Base-by-base conservation (phyloP, 768 basidiomycete genomes). In the Boletus rufocinnamomeus region DNA sequence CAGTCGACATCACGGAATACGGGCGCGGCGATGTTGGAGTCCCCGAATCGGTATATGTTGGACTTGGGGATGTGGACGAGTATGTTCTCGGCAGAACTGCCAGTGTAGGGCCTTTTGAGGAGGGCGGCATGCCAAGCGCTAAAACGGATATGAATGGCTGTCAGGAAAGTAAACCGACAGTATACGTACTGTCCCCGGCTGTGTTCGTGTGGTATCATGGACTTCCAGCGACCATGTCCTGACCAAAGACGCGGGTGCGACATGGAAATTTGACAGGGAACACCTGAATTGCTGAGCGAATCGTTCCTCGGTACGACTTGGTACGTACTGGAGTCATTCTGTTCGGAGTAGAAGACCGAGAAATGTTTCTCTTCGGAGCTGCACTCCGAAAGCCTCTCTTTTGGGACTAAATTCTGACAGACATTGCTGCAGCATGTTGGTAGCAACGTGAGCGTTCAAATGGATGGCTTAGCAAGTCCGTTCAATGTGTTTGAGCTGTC, bases 21-120 rank as follows among this genome's bases (percentile, higher is more conserved):
- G 16, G 85, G 84, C 5, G 64, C 56, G 2, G 76, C 72, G 23
- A 73, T 67, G 54, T 80, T 77, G 2, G 82, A 73, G 52, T 84
- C 80, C 0, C 86, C 87, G 61, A 88, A 87, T 5, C 80, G 81
- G 71, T 82, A 83, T 13, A 87, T 72, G 51, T 84, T 76, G 8
- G 84, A 73, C 35, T 69, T 78, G 16, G 80, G 79, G 8, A 86
- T 80, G 45, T 74, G 70, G 10, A 82, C 54, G 53, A 79, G 64
- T 3, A 59, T 34, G 37, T 50, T 37, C n/a, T 35, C 17, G 17
- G 49, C 1, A n/a, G 44, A 47, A 35, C 3, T 51, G 35, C 25
- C 4, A n/a, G 59, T 50, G 45, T 70, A 59, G 10, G 43, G 5
- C 35, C 58, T 58, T 35, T 59, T 50, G 25, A 34, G 21, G 47